These are phyloP conservation scores for Powellomyces hirtus DNA, from an alignment of 192 early-diverging fungal genomes.

Conservation along the genomic window DNA sequence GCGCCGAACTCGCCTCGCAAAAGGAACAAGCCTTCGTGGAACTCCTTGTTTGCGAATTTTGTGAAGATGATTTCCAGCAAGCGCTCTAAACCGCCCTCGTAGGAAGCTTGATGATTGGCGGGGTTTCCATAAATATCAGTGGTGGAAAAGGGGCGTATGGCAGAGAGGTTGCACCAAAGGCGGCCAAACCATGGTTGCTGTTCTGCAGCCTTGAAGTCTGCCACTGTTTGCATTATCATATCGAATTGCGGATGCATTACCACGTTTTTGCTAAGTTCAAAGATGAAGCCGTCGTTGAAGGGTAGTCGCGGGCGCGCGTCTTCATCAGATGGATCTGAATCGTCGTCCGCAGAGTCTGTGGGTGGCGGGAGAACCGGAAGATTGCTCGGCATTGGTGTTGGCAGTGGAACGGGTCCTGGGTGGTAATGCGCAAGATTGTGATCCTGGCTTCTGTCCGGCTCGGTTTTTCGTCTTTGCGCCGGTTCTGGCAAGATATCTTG, in stretches of 20 bases:
- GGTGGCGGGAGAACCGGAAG: neutral
- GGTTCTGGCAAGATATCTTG: neutral
- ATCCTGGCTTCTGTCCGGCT: neutral
- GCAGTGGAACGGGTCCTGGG: neutral
- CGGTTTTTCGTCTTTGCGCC: neutral
- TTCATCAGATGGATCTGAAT: neutral
- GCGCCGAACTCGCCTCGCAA: conserved; percentile 56
- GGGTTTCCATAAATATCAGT: conserved; percentile 22
- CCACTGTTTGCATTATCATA: conserved; percentile 39
- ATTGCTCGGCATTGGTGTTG: neutral
- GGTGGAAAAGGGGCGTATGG: conserved; percentile 42
- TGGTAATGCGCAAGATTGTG: neutral
- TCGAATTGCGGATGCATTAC: conserved; percentile 44
- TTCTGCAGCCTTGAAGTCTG: conserved; percentile 40
- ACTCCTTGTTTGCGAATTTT: conserved; percentile 50
- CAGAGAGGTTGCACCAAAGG: conserved; percentile 44
- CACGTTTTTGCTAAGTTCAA: conserved; percentile 45
- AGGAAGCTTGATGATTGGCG: neutral
- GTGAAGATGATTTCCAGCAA: conserved; percentile 50
- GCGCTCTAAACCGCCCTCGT: conserved; percentile 48
- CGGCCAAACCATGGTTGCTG: conserved; percentile 46
- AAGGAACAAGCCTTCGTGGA: conserved; percentile 51
- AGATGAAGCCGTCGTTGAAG: conserved; percentile 45
- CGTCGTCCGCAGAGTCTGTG: neutral
- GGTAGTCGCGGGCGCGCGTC: conserved; percentile 32